Conservation (phyloP, 2,329 filamentous ascomycete genomes). For the Apiospora marii region DNA sequence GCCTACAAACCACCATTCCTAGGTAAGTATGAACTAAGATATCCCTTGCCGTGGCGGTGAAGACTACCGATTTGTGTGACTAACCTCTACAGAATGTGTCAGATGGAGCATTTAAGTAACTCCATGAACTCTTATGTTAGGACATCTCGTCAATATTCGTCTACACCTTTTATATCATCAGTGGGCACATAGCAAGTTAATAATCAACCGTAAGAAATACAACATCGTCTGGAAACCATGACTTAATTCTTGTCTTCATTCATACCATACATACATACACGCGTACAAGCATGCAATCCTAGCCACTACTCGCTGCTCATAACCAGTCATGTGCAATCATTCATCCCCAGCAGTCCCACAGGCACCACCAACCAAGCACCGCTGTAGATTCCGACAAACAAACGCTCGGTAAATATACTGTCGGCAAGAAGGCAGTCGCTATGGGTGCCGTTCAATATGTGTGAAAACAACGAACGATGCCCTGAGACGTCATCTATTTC, state of each 20-base stretch:
- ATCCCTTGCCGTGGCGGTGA: no score
- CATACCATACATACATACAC: constrained; percentile 21
- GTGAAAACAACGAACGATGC: neutral
- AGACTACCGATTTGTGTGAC: no score
- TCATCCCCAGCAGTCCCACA: neutral
- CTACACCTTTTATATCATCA: no score
- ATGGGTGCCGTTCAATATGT: no score
- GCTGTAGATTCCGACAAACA: neutral
- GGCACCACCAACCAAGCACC: neutral
- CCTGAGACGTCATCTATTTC: constrained; percentile 56
- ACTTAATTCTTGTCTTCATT: constrained; percentile 7
- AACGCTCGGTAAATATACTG: neutral
- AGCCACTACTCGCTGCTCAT: neutral
- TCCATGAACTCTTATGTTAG: no score
- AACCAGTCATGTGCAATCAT: neutral
- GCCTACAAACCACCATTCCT: no score
- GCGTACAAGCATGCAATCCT: constrained; percentile 2
- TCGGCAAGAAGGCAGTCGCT: neutral
- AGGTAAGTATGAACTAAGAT: no score
- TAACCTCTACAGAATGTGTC: no score
- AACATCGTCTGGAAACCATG: neutral
- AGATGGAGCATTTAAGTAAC: no score
- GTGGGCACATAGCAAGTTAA: no score
- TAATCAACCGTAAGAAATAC: neutral
- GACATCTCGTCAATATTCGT: no score